Base-by-base conservation (phyloP, 768 basidiomycete genomes). In the Naganishia friedmannii region DNA sequence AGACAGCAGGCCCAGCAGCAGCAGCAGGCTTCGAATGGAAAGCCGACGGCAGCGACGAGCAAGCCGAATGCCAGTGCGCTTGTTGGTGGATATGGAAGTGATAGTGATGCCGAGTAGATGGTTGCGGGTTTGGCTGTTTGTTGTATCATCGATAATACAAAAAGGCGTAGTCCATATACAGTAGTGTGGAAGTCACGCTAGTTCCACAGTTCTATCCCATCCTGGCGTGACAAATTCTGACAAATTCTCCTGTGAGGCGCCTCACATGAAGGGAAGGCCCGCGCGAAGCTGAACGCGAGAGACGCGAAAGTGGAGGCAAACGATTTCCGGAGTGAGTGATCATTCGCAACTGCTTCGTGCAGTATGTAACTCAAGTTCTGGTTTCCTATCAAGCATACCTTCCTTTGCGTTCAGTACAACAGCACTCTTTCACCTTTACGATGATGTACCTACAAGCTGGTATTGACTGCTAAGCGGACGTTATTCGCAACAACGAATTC, bases 1-100 rank as follows among this genome's bases (percentile, higher is more conserved):
- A 13, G 60, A 29, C 39, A 42, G 60, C 60, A 45, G n/a, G 39
- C 37, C 19, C 37, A 88, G 82, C 84, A 87, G 73, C 88, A 88
- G 72, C 88, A 75, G 37, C 73, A 74, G 42, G 69, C 72, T 2
- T 19, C 65, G 13, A 66, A 68, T 56, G 46, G 60, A 32, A 67
- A 51, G 34, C 55, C 67, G 23, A 23, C 48, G 48, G n/a, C 46
- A 17, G 42, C 42, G 42, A 13, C 42, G 15, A 42, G 42, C 15
- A 71, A 73, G 29, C 68, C 63, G 28, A 75, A 71, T 9, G 74
- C 75, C 53, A 72, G 74, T 26, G 72, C 74, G n/a, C 46, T 80
- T 63, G 69, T 81, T 53, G 79, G 80, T 28, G 80, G 79, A 23
- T 81, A 81, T 72, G 80, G 78, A 1, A 80, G 79, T 69, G 80